phyloP scores from a whole-genome alignment of 164 flowering plant genomes.

The Macadamia tetraphylla region DNA sequence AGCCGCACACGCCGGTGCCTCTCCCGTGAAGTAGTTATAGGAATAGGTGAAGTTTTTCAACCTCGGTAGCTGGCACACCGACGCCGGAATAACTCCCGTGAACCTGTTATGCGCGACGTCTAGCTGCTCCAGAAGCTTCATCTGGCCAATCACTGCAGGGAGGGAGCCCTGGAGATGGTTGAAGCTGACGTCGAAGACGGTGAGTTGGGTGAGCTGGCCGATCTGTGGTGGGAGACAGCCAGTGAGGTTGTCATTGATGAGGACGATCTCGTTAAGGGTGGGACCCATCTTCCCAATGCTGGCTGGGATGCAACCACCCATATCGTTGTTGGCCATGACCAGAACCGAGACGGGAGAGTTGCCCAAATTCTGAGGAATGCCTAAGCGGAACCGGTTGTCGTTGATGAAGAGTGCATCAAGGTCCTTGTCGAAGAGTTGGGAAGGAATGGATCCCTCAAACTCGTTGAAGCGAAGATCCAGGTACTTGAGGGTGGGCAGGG shows the following conservation, averaged over 20 bases:
- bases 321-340: constrained; percentile 66
- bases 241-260: constrained; percentile 58
- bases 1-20: constrained; percentile 39
- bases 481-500: constrained; percentile 54
- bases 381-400: constrained; percentile 58
- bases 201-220: constrained; percentile 43
- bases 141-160: constrained; percentile 35
- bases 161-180: constrained; percentile 54
- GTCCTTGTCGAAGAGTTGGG: constrained; percentile 50
- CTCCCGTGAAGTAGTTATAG: constrained; percentile 63
- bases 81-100: constrained; percentile 54
- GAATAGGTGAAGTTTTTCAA: constrained; percentile 72
- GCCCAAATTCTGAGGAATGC: constrained; percentile 65
- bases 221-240: constrained; percentile 64
- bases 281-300: constrained; percentile 66
- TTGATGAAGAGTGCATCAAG: no score
- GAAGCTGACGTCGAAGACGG: constrained; percentile 79
- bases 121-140: constrained; percentile 71
- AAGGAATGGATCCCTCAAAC: constrained; percentile 69
- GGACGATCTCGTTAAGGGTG: constrained; percentile 74
- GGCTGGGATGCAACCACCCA: constrained; percentile 68
- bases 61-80: constrained; percentile 48
- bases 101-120: constrained; percentile 65
- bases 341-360: constrained; percentile 79
- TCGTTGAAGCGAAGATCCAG: constrained; percentile 80